Evolutionary conservation across 1,284 basidiomycete genomes (phyloP), one percentile per base, ranked within the genome.

Genomic region (Rhodotorula sp.): DNA sequence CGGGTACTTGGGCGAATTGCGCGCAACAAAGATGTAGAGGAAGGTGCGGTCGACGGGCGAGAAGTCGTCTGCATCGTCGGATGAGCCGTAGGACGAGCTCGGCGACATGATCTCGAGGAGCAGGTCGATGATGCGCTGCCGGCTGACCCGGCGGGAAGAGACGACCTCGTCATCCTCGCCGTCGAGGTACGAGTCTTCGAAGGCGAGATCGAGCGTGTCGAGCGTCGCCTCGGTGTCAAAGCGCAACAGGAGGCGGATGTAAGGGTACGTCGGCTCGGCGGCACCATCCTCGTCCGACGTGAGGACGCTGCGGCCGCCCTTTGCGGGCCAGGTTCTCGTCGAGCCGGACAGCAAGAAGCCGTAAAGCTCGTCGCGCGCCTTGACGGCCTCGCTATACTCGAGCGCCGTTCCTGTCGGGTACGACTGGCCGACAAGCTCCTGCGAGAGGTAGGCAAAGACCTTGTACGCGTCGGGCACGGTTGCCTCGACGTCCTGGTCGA

Each of bases 181-280:
- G 78, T 95, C 94, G 34, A 98, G 86, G 81, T 91, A 96, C 1
- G 89, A 83, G 78, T 97, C 93, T 81, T 99, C 97, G 76, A 98
- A 96, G 0, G 92, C 94, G 64, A 95, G 88, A 81, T 99, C 97
- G 74, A 99, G 85, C 1, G 91, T 89, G 80, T 99, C 93, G 17
- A 99, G 87, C 80, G 97, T 91, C 0, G 94, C 92, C 81, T 99
- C 97, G 7, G 96, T 87, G 80, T 99, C 95, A 78, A 97, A 96
- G 10, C 86, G 87, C 17, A 98, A 85, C 0, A 99, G 84, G 14
- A 93, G 85, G 14, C 90, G 88, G 25, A 91, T 87, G 78, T 97
- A 97, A 2, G 96, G 96, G 79, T 94, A 97, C 8, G 78, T 77
- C 21, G 78, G 79, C 62, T 82, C 81, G 63, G 54, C 49, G 21